Evolutionary conservation across 495 filamentous ascomycete species (phyloP), one percentile per base, ranked within the genome.

Genomic region (Xylaria nigripes): DNA sequence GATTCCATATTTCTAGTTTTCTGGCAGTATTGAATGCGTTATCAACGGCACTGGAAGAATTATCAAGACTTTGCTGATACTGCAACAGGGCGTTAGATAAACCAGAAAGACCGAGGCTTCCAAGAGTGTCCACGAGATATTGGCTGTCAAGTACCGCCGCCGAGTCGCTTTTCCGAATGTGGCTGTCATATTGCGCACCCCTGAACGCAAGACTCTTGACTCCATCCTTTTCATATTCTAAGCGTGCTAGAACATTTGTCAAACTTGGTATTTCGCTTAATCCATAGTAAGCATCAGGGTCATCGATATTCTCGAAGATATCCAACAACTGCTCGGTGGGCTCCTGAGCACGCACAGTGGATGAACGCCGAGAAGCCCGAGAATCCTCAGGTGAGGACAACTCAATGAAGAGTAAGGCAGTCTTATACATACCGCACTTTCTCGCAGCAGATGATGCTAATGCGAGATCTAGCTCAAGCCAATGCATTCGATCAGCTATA

Each of bases 281-380:
- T n/a, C 93, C 93, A 61, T 98, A 97, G 66, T 91, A 97, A 16
- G 91, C 82, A 64, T 98, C 93, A 13, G 90, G 91, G 65, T 98
- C 93, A 67, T 96, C 91, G 34, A 97, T 85, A 53, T 89, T 87
- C 67, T 85, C 85, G 65, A 89, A 98, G 2, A 97, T 87, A 8
- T 80, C 72, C 54, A 95, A 77, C 6, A 96, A 67, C 16, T 93
- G 73, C 8, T 86, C 80, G 10, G 77, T 72, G 15, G 87, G 80
- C 23, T 84, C 73, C 36, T 77, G 69, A 21, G 80, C 74, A 57
- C 75, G 81, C 32, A 73, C 61, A 15, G 79, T 66, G 15, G 85
- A 89, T 21, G 86, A 84, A 29, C 89, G 80, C 48, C 89, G 81
- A 51, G 83, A 84, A 3, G 70, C 68, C 42, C 78, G 73, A 16